A percentile compares a stretch with the other conserved stretches of the same genome.
Conservation (phyloP, 495 filamentous ascomycete species). For the Tuber melanosporum region DNA sequence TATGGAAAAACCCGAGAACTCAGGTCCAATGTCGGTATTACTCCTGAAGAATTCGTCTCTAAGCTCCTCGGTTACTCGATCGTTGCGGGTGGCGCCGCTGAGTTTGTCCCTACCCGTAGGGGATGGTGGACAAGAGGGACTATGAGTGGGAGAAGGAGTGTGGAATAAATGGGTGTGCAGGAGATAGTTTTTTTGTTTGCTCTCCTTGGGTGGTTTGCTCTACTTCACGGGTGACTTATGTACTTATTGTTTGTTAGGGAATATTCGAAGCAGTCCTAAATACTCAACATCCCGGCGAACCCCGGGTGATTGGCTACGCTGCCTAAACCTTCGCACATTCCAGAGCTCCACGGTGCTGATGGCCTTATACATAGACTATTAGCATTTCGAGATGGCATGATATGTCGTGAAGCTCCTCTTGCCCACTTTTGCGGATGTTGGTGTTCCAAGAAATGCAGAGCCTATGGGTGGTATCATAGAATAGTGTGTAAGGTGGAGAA, state of each 20-base stretch:
- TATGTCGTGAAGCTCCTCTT: background rate
- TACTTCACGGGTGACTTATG: background rate
- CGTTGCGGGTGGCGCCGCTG: conserved; percentile 48
- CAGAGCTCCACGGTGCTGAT: conserved; percentile 3
- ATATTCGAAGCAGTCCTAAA: background rate
- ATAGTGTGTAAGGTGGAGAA: conserved; percentile 47
- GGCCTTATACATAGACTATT: background rate
- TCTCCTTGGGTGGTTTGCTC: background rate
- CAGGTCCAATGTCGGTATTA: background rate
- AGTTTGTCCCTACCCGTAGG: conserved; percentile 47
- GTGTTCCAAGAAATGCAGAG: conserved; percentile 5
- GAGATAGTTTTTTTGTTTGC: conserved; percentile 7
- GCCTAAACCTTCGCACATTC: background rate
- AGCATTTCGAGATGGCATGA: background rate
- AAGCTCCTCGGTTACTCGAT: conserved; percentile 39
- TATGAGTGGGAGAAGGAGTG: conserved; percentile 42
- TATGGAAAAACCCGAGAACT: background rate
- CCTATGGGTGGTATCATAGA: background rate
- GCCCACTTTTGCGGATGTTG: background rate
- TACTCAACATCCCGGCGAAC: background rate
- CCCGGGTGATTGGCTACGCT: background rate
- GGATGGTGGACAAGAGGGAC: conserved; percentile 28
- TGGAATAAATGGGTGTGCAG: background rate
- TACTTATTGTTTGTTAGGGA: background rate
- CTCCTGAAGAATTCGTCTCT: background rate